Base-by-base conservation (phyloP, 164 flowering plant species). In the Nelumbo lutea region DNA sequence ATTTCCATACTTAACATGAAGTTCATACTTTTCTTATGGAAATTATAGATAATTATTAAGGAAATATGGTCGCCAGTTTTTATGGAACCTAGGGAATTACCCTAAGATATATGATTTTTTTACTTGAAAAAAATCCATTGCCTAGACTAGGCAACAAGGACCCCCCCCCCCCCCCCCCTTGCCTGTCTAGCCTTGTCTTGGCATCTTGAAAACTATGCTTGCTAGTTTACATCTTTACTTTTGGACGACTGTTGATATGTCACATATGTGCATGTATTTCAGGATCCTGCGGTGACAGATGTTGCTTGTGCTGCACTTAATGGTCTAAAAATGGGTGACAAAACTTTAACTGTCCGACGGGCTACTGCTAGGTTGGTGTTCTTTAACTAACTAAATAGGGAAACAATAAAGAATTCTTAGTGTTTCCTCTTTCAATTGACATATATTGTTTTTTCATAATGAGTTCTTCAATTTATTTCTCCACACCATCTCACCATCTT, bases 241-340 rank as follows among this genome's bases (percentile, higher is more conserved):
- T 59, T 56, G 62, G 61, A 56, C 53, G 50, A 38, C 64, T 44
- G 27, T 27, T 27, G 27, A 27, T 27, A 5, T 59, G 47, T 9
- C 53, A 11, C 14, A 11, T 55, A 72, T 68, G 11, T 64, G 9
- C 59, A 64, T 52, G 52, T 15, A 59, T 71, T 73, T 74, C 84
- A 91, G 89, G 95, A 91, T 79, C 87, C 85, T 46, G 80, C 87
- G 5, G 93, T 84, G 52, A 89, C 95, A n/a, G 97, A 91, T 68
- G 70, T 85, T 64, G 97, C 93, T 62, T 91, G 95, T 81, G 88
- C 85, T 74, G 87, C 93, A 48, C 85, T 91, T 57, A 89, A 86
- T 83, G 97, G 97, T 66, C 73, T 91, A 62, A 91, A 91, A 79
- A 88, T 91, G 91, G 95, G 95, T 27, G 95, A 91, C 64, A 91